Percentiles rank a stretch among this genome's conserved stretches.
Conservation (phyloP, 2,329 filamentous ascomycete species). For the Xylariaceae sp. region DNA sequence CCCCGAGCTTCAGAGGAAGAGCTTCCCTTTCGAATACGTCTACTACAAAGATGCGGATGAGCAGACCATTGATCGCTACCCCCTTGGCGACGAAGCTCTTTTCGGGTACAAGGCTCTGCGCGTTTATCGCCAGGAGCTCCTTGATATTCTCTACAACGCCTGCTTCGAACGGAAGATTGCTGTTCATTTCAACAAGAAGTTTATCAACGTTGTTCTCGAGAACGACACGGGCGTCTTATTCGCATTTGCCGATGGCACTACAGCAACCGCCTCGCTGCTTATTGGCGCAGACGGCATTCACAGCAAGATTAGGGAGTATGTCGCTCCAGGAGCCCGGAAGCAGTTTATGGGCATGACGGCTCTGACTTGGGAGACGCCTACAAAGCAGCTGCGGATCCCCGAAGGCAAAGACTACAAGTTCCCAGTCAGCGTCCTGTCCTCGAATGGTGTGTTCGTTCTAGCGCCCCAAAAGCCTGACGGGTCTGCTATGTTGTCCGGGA, state of each 20-base stretch:
- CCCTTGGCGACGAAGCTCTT: conserved; percentile 14
- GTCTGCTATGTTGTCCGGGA: conserved; percentile 30
- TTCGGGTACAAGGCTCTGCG: conserved; percentile 59
- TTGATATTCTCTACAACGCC: conserved; percentile 53
- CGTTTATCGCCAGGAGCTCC: conserved; percentile 60
- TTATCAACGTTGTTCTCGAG: conserved; percentile 52
- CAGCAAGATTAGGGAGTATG: conserved; percentile 58
- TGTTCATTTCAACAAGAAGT: conserved; percentile 57
- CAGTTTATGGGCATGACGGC: conserved; percentile 57
- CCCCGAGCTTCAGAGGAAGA: conserved; percentile 49
- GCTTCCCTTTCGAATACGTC: conserved; percentile 58
- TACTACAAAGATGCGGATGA: conserved; percentile 51
- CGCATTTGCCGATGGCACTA: conserved; percentile 55
- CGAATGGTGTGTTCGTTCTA: conserved; percentile 28
- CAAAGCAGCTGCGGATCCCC: conserved; percentile 28
- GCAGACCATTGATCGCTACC: conserved; percentile 48
- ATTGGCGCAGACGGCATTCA: conserved; percentile 68
- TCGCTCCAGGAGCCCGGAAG: conserved; percentile 56
- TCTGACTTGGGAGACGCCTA: conserved; percentile 37
- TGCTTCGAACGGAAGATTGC: conserved; percentile 49
- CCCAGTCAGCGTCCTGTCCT: conserved; percentile 25
- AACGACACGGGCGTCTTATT: conserved; percentile 49
- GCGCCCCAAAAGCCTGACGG: conserved; percentile 32
- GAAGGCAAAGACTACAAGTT: conserved; percentile 29
- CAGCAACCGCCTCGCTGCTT: conserved; percentile 50